Base-by-base conservation (phyloP, 176 grass and related monocot genomes). In the Thinopyrum elongatum region DNA sequence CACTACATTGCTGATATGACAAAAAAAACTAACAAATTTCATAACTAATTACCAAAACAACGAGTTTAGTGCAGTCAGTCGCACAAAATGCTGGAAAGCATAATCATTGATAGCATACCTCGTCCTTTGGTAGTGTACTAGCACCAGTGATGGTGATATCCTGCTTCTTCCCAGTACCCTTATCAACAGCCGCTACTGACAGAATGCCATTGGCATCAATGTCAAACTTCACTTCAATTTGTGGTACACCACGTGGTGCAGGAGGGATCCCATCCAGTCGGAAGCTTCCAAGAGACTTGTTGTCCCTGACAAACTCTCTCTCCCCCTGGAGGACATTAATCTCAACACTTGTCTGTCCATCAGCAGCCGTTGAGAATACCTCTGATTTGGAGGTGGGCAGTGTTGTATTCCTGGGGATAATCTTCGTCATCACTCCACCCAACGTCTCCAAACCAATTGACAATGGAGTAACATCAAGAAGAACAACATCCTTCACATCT, bases 171-270 rank as follows among this genome's bases (percentile, higher is more conserved):
- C 94, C 93, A 73, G 92, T 96, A 44, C 97, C 97, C 94, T 99
- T 99, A 59, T 99, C 97, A 62, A 99, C 76, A 13, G 97, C 97
- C 78, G 97, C 81, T 77, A 99, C 97, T 36, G 97, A 99, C 33
- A 99, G 93, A 79, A 99, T 99, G 68, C 97, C 97, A 80, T 99
- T 99, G 77, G 97, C 97, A 92, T 99, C 97, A 66, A 99, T 99
- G 81, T 99, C 97, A 82, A 99, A 99, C 88, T 99, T 99, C 47
- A 99, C 97, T 82, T 99, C 97, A 53, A 99, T 96, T 82, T 99
- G 97, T 62, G 97, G 97, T 35, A 99, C 92, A 5, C 97, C 97
- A n/a, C 94, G 90, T 77, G 90, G 97, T 29, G 97, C 97, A 47
- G 97, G 97, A 66, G 94, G 97, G 8, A 99, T 99, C 30, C 97